Conservation (phyloP, 2,329 filamentous ascomycete genomes). For the Sphaerulina musiva region DNA sequence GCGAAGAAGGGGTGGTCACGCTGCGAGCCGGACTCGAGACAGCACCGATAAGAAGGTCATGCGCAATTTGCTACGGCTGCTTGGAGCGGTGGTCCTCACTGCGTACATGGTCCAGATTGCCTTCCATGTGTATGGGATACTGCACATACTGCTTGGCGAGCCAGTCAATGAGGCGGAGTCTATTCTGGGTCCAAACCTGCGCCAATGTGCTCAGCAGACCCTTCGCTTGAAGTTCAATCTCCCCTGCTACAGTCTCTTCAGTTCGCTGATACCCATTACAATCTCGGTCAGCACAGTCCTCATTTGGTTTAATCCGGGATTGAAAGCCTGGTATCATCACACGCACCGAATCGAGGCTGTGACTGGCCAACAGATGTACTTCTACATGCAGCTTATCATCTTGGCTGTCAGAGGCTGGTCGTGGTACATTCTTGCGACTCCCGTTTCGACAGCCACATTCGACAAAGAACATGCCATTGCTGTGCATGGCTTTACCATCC, state of each 20-base stretch:
- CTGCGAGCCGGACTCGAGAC: constrained; percentile 43
- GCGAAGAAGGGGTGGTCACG: constrained; percentile 29
- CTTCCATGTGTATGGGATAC: constrained; percentile 28
- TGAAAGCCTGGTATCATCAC: constrained; percentile 29
- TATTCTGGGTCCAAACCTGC: constrained; percentile 12
- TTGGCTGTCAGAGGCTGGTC: constrained; percentile 49
- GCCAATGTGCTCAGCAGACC: constrained; percentile 17
- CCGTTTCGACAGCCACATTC: constrained; percentile 13
- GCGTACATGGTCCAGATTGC: constrained; percentile 25
- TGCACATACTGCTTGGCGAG: constrained; percentile 7
- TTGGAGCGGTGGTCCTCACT: constrained; percentile 20
- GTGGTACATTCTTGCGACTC: constrained; percentile 30
- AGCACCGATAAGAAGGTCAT: constrained; percentile 34
- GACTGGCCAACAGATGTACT: constrained; percentile 53
- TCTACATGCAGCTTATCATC: constrained; percentile 57
- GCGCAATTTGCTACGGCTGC: constrained; percentile 22
- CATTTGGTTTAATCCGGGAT: constrained; percentile 32
- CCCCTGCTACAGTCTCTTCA: constrained; percentile 24
- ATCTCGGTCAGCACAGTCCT: constrained; percentile 23
- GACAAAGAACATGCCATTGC: constrained; percentile 35
- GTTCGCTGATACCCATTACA: constrained; percentile 21
- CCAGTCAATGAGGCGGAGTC: constrained; percentile 3
- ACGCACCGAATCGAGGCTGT: constrained; percentile 27
- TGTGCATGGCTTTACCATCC: constrained; percentile 52
- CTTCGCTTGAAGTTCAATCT: constrained; percentile 15